Conservation (phyloP, 176 grass and related monocot genomes). For the Paspalum notatum region DNA sequence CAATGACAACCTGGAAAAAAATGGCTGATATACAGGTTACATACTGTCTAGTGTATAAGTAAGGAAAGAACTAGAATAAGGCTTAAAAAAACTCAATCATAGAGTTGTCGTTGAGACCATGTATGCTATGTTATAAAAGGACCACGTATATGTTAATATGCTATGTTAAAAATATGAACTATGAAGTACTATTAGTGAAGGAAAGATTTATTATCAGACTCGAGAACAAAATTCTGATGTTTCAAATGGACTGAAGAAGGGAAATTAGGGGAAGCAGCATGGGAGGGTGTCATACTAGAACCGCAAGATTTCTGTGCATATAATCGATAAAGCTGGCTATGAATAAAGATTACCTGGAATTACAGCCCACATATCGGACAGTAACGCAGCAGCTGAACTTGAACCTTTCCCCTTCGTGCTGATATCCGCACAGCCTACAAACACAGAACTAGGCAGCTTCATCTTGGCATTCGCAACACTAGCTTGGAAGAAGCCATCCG, state of each 20-base stretch:
- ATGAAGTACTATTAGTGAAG: too few species aligned
- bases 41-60: not conserved
- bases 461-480: not conserved
- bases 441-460: not conserved
- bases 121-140: too few species aligned
- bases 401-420: constrained; percentile 83
- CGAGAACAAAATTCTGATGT: not conserved
- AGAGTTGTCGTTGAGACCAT: not conserved
- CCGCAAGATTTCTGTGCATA: not conserved
- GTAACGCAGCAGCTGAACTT: constrained; percentile 66
- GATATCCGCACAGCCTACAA: constrained; percentile 77
- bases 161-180: not conserved
- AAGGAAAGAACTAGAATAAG: not conserved
- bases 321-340: not conserved
- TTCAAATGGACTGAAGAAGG: not conserved
- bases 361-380: constrained; percentile 85
- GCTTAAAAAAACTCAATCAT: not conserved
- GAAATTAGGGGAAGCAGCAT: not conserved
- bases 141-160: too few species aligned
- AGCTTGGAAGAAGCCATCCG: too few species aligned
- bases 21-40: constrained; percentile 17
- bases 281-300: not conserved
- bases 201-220: not conserved
- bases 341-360: constrained; percentile 60
- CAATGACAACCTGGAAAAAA: constrained; percentile 80